Base-by-base conservation (phyloP, 2,329 filamentous ascomycete species). In the Aspergillus ibericus region DNA sequence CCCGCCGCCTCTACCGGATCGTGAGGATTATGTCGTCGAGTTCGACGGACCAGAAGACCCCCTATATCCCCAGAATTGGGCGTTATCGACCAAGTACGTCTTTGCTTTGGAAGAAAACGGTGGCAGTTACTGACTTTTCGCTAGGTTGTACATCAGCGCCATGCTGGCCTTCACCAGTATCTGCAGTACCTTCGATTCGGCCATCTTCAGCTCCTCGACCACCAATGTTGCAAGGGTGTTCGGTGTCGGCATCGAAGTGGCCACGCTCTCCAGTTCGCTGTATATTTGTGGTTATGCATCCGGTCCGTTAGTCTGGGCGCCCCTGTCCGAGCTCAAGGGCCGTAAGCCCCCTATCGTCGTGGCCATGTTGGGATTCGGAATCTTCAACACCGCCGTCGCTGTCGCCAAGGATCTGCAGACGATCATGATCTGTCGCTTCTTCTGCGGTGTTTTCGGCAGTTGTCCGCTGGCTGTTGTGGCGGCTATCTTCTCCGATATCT, bases 151-250 rank as follows among this genome's bases (percentile, higher is more conserved):
- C 48, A 59, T 58, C 25, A 62, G 62, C 42, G 50, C 49, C 20
- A 64, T 64, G 18, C 60, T 64, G 20, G 59, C 60, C 27, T 66
- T 61, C n/a, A 57, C 60, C 32, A 55, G 63, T 42, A 59, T 63
- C 29, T 64, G 63, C 36, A 83, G 79, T 46, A 80, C 81, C 1
- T 83, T 83, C 56, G 78, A 77, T 1, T 72, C 69, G 1, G 87
- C 84, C 72, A 85, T 91, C 68, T 91, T 90, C 75, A 89, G 87
- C 3, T 77, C 85, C 27, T 87, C 87, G 5, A 89, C 85, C 1
- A 59, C 61, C 12, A 66, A 77, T 18, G 80, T 91, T 5, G 81
- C 84, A 9, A 47, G 55, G 3, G 70, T 79, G 15, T 82, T 81
- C 63, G 58, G 75, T n/a, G 76, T 80, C 3, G 70, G 74, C 2